phyloP scores from a whole-genome alignment of 169 alveolate species.

The Cryptosporidium canis region DNA sequence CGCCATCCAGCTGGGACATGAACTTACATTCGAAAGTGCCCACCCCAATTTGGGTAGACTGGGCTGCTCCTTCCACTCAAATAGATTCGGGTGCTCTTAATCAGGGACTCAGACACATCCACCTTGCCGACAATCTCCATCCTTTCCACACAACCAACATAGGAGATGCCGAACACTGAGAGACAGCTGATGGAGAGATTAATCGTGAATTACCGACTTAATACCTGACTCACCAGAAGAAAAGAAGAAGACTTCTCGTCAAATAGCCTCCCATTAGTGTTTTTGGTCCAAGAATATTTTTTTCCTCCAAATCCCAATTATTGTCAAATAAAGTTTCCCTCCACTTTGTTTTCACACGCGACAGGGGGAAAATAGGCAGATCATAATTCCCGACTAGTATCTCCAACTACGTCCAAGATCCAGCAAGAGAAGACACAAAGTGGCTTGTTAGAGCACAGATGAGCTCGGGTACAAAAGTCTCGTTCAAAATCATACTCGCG shows the following conservation, averaged over 20 bases:
- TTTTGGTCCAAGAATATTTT: not conserved
- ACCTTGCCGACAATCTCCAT: constrained; percentile 15
- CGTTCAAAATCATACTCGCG: constrained; percentile 31
- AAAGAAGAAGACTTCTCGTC: not conserved
- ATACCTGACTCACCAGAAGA: not conserved
- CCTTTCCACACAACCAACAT: not conserved
- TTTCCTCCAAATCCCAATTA: not conserved
- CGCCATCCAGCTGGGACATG: not conserved
- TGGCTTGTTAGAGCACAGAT: not conserved
- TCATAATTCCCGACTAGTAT: not conserved
- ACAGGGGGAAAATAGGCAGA: not conserved
- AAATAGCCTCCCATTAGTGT: not conserved
- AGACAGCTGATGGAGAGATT: not conserved
- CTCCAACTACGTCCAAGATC: not conserved
- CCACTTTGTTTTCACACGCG: not conserved
- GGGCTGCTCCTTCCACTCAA: not conserved
- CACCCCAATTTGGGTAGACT: constrained; percentile 18
- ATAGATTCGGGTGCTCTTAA: constrained; percentile 20
- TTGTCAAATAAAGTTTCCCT: constrained; percentile 1
- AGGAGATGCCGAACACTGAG: not conserved
- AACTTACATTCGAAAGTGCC: constrained; percentile 59
- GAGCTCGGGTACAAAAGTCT: constrained; percentile 45
- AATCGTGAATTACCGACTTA: not conserved
- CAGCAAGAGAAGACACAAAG: not conserved
- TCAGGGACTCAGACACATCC: constrained; percentile 12